Evolutionary conservation across 1,284 basidiomycete species (phyloP).

Genomic region (Rhodotorula sp.): DNA sequence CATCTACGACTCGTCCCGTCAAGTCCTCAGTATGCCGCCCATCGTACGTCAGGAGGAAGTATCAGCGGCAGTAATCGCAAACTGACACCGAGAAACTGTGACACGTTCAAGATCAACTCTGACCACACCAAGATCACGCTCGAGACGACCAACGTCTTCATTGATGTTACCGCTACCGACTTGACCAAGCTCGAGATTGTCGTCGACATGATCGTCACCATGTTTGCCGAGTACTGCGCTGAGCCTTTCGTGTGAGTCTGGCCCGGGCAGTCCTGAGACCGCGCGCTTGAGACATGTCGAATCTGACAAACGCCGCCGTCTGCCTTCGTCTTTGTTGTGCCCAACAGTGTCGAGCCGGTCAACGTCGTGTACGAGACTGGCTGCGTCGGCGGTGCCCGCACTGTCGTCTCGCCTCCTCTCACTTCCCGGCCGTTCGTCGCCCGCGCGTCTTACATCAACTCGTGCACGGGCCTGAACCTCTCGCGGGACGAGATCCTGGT

Average conservation of each 20-base stretch:
- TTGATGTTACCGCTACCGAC: slow-evolving; percentile 97
- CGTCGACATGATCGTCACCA: slow-evolving; percentile 87
- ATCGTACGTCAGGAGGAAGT: slow-evolving; percentile 55
- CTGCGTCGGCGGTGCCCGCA: slow-evolving; percentile 65
- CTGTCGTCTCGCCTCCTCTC: slow-evolving; percentile 77
- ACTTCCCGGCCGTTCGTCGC: slow-evolving; percentile 70
- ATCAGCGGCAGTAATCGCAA: neutral
- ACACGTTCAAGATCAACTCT: slow-evolving; percentile 68
- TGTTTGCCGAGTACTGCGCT: slow-evolving; percentile 96
- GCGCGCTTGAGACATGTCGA: neutral
- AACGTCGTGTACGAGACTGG: slow-evolving; percentile 61
- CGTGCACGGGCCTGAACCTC: slow-evolving; percentile 83
- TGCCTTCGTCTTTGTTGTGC: neutral
- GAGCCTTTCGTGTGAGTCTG: slow-evolving; percentile 79
- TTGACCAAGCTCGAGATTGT: slow-evolving; percentile 95
- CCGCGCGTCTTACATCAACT: slow-evolving; percentile 87
- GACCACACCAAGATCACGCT: slow-evolving; percentile 96
- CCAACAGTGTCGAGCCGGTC: slow-evolving; percentile 84
- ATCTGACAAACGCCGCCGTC: neutral
- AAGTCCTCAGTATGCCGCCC: slow-evolving; percentile 93
- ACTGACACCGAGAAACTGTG: neutral
- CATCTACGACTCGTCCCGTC: slow-evolving; percentile 86
- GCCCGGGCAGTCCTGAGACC: neutral
- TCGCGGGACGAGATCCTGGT: slow-evolving; percentile 61
- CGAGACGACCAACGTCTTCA: slow-evolving; percentile 91